phyloP scores from a whole-genome alignment of 768 basidiomycete genomes.

The Lactarius akahatsu region DNA sequence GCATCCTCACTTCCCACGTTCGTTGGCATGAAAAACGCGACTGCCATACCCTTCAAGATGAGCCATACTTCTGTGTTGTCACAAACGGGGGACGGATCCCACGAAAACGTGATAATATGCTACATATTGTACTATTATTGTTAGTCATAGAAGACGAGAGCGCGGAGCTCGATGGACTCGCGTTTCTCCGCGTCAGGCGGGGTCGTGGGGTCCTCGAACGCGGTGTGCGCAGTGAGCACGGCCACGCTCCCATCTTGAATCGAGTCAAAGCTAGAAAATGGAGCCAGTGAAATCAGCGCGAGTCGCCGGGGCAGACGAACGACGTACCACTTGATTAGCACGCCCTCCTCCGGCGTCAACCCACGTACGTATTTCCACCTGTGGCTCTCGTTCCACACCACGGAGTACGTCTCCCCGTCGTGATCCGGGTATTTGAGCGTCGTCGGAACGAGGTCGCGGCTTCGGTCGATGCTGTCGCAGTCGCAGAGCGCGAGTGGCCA shows the following conservation, averaged over 20 bases:
- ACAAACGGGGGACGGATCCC: background rate
- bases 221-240: constrained; percentile 61
- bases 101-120: background rate
- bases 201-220: constrained; percentile 54
- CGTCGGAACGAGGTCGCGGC: constrained; percentile 41
- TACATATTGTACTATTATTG: background rate
- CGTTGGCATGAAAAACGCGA: too few relatives aligned
- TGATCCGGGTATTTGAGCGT: constrained; percentile 43
- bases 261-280: constrained; percentile 36
- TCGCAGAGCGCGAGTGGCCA: constrained; percentile 52
- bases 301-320: background rate
- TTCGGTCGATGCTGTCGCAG: constrained; percentile 42
- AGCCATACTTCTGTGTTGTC: background rate
- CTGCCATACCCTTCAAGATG: too few relatives aligned
- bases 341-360: constrained; percentile 46
- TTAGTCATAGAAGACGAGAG: constrained; percentile 60
- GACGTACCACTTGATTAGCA: constrained; percentile 49
- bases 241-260: constrained; percentile 46
- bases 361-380: constrained; percentile 48
- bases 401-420: constrained; percentile 45
- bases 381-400: constrained; percentile 42
- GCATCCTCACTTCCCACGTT: too few relatives aligned
- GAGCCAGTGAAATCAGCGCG: constrained; percentile 8
- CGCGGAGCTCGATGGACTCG: constrained; percentile 61
- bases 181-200: constrained; percentile 49